Conservation (phyloP, 495 filamentous ascomycete genomes). For the Penicillium goetzii region DNA sequence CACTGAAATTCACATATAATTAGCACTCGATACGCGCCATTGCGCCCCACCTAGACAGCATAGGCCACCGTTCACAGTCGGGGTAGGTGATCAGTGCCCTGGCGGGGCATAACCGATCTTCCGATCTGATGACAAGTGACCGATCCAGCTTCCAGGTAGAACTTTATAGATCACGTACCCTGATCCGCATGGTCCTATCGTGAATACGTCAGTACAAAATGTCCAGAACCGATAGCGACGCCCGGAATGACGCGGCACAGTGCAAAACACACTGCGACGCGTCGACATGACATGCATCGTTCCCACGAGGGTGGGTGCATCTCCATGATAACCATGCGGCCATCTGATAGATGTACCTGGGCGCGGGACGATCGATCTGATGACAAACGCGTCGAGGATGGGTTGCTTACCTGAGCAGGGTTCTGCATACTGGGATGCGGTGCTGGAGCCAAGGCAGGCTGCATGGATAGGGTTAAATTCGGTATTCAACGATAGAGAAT, state of each 20-base stretch:
- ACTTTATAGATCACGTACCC: constrained; percentile 43
- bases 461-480: constrained; percentile 43
- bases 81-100: neutral
- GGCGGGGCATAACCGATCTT: neutral
- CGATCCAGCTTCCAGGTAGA: neutral
- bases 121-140: neutral
- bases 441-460: constrained; percentile 60
- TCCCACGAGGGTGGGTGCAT: neutral
- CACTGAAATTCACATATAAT: constrained; percentile 39
- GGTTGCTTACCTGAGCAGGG: constrained; percentile 58
- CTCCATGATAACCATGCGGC: constrained; percentile 13
- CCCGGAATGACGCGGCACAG: constrained; percentile 16
- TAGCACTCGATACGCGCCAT: constrained; percentile 19
- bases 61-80: neutral
- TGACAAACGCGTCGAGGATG: constrained; percentile 47
- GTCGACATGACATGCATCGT: constrained; percentile 14
- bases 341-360: constrained; percentile 25
- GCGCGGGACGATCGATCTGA: constrained; percentile 42
- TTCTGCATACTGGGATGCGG: constrained; percentile 61
- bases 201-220: constrained; percentile 18
- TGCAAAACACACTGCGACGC: constrained; percentile 17
- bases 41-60: neutral
- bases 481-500: constrained; percentile 3
- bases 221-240: neutral
- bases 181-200: constrained; percentile 56